These are phyloP conservation scores for Fusarium kyushuense DNA, from an alignment of 2,329 filamentous ascomycete genomes.

Conservation along the genomic window DNA sequence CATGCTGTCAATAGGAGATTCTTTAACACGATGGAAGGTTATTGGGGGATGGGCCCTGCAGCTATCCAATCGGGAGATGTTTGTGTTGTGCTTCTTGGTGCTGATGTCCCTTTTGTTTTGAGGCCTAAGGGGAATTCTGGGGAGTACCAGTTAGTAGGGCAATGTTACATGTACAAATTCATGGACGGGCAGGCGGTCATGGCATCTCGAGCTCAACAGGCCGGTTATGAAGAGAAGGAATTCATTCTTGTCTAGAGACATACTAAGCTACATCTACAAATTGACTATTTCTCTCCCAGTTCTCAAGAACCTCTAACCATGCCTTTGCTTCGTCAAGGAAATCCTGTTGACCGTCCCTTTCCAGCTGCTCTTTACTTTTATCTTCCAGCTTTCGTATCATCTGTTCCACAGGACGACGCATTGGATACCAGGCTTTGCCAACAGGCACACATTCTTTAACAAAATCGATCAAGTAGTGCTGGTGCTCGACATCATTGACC, in stretches of 20 bases:
- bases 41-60: slow-evolving; percentile 7
- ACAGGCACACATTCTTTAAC: neutral
- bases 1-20: slow-evolving; percentile 10
- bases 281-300: neutral
- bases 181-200: slow-evolving; percentile 4
- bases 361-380: neutral
- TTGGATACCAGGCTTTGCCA: slow-evolving; percentile 1
- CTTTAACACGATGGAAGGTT: slow-evolving; percentile 1
- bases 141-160: slow-evolving; percentile 17
- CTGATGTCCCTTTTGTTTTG: slow-evolving; percentile 13
- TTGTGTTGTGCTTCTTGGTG: slow-evolving; percentile 5
- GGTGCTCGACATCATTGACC: neutral
- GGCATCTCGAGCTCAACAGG: neutral
- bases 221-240: neutral
- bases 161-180: slow-evolving; percentile 20
- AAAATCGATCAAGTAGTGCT: slow-evolving; percentile 1
- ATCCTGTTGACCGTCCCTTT: neutral
- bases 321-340: neutral
- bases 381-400: neutral
- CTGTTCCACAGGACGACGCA: neutral
- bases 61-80: slow-evolving; percentile 7
- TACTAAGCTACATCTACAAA: neutral
- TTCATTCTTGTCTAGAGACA: neutral
- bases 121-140: neutral
- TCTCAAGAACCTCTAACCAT: neutral